These are phyloP conservation scores for Lentinus brumalis DNA, from an alignment of 768 basidiomycete genomes.

Conservation along the genomic window DNA sequence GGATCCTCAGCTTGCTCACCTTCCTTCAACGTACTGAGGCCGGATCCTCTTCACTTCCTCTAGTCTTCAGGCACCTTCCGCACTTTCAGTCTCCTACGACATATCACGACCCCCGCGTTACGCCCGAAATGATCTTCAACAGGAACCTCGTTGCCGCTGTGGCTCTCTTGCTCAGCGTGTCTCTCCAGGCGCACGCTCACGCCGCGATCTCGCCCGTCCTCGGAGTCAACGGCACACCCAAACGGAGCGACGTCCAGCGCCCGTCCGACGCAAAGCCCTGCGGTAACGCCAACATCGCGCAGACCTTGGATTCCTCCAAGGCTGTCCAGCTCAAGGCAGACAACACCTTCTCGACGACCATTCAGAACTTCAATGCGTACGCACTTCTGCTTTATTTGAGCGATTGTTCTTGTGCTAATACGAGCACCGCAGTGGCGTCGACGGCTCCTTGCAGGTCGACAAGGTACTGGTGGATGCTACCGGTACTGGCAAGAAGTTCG, in stretches of 20 bases:
- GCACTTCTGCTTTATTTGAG: constrained; percentile 2
- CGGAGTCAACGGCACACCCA: constrained; percentile 30
- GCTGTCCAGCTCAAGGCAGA: constrained; percentile 32
- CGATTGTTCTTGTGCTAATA: not conserved
- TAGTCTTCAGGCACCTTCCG: constrained; percentile 4
- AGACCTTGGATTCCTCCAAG: constrained; percentile 39
- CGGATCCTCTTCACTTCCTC: constrained; percentile 15
- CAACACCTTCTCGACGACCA: constrained; percentile 43
- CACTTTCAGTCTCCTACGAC: not conserved
- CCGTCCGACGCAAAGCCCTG: constrained; percentile 38
- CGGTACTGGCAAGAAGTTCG: constrained; percentile 33
- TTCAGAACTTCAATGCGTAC: constrained; percentile 51
- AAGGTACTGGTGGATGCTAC: constrained; percentile 47
- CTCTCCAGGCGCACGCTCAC: constrained; percentile 43
- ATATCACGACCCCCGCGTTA: not conserved
- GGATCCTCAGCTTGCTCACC: not conserved
- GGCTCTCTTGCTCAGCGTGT: constrained; percentile 35
- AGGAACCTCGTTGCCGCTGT: constrained; percentile 27
- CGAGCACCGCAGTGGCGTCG: constrained; percentile 35
- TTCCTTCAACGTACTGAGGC: constrained; percentile 16
- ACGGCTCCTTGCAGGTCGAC: constrained; percentile 50
- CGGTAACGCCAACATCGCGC: constrained; percentile 44
- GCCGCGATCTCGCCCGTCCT: constrained; percentile 46
- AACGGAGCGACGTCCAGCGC: constrained; percentile 34
- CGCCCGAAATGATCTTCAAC: constrained; percentile 27